phyloP scores from a whole-genome alignment of 352 stramenopile genomes.

The Phytophthora tubulina region DNA sequence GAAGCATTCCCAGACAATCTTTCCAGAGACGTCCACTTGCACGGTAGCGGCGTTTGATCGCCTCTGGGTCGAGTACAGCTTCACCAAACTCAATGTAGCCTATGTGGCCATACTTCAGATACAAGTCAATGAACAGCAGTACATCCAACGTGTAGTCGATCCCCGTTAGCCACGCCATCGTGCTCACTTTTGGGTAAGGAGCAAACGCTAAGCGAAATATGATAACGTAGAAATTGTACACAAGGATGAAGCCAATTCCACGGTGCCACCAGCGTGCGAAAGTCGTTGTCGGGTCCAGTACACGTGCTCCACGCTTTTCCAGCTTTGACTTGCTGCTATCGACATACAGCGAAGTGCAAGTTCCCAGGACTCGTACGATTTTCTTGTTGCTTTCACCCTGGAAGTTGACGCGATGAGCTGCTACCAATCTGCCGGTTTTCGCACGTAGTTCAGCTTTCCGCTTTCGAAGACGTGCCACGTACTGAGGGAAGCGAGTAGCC shows the following conservation, averaged over 20 bases:
- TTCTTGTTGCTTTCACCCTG: constrained; percentile 53
- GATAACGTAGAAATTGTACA: constrained; percentile 67
- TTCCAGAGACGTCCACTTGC: constrained; percentile 37
- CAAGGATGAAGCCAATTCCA: constrained; percentile 52
- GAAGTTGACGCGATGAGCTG: constrained; percentile 54
- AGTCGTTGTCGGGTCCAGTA: constrained; percentile 55
- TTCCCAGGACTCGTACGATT: constrained; percentile 51
- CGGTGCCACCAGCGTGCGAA: constrained; percentile 72
- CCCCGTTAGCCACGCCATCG: constrained; percentile 43
- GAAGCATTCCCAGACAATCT: constrained; percentile 57
- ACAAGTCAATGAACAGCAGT: constrained; percentile 51
- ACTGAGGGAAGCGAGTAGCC: constrained; percentile 52
- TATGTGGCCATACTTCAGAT: constrained; percentile 52
- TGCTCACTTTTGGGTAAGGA: constrained; percentile 32
- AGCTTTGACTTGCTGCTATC: constrained; percentile 48
- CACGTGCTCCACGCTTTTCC: constrained; percentile 32
- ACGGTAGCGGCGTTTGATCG: constrained; percentile 48
- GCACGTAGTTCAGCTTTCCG: constrained; percentile 35
- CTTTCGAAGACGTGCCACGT: constrained; percentile 28
- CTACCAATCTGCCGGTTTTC: constrained; percentile 27
- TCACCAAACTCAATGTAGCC: constrained; percentile 57
- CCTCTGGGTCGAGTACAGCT: constrained; percentile 45
- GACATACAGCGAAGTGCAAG: constrained; percentile 55
- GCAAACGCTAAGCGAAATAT: constrained; percentile 62
- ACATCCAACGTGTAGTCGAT: constrained; percentile 54